Evolutionary conservation across 148 eudicot genomes (phyloP).

Genomic region (Rhododendron ferrugineum): DNA sequence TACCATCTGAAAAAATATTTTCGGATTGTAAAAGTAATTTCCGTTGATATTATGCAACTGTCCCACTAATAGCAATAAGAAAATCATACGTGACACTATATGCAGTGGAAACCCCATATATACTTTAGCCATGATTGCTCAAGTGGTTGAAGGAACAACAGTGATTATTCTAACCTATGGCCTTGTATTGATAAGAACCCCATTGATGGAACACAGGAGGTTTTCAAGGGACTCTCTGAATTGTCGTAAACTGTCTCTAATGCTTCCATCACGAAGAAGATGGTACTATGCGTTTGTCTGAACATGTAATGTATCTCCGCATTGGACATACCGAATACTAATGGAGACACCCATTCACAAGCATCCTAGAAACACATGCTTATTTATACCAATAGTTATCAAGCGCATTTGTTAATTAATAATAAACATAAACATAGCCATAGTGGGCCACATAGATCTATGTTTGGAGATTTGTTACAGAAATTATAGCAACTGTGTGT

Average conservation of each 20-base stretch:
- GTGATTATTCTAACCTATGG: background rate
- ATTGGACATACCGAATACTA: background rate
- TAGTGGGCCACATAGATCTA: background rate
- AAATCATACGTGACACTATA: background rate
- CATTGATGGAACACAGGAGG: background rate
- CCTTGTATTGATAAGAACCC: background rate
- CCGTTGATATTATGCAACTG: background rate
- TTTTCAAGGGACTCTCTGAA: background rate
- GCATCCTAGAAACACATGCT: too few species aligned
- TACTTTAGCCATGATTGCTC: background rate
- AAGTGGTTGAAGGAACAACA: background rate
- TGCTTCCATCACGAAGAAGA: background rate
- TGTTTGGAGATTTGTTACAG: background rate
- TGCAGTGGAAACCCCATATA: background rate
- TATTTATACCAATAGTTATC: background rate
- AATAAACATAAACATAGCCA: background rate
- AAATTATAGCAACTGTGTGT: background rate
- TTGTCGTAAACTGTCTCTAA: background rate
- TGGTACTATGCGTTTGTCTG: background rate
- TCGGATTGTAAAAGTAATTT: background rate
- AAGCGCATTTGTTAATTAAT: background rate
- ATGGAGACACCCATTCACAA: background rate
- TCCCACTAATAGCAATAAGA: background rate
- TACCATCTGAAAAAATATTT: background rate
- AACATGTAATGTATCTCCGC: background rate